Conservation (phyloP, 495 filamentous ascomycete species). For the Saxispiralis lemnorum region DNA sequence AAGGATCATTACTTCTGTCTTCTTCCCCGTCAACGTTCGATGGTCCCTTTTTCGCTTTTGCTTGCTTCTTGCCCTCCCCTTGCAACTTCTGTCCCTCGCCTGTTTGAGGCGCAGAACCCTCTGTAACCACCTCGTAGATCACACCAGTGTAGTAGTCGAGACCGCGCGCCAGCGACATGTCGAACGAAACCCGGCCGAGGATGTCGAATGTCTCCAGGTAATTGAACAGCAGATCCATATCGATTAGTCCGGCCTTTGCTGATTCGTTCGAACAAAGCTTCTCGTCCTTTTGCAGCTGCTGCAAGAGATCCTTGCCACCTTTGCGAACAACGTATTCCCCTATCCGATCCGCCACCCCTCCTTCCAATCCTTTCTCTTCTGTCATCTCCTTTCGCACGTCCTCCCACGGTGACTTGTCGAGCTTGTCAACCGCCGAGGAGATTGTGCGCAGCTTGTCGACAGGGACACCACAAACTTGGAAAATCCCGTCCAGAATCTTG, state of each 20-base stretch:
- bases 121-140: constrained; percentile 82
- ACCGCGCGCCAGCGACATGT: constrained; percentile 66
- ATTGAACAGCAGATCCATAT: constrained; percentile 63
- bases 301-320: constrained; percentile 50
- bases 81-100: constrained; percentile 33
- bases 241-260: constrained; percentile 59
- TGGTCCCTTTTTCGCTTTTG: constrained; percentile 23
- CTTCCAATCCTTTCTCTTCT: constrained; percentile 68
- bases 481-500: constrained; percentile 85
- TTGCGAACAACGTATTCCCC: constrained; percentile 60
- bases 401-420: constrained; percentile 77
- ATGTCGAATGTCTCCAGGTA: constrained; percentile 65
- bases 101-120: constrained; percentile 52
- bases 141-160: constrained; percentile 90
- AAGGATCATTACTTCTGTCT: constrained; percentile 66
- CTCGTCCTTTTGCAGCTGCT: constrained; percentile 43
- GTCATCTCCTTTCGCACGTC: constrained; percentile 88
- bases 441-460: constrained; percentile 70
- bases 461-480: constrained; percentile 78
- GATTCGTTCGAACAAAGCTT: constrained; percentile 46
- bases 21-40: constrained; percentile 35
- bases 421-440: constrained; percentile 82
- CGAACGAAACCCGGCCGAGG: constrained; percentile 56
- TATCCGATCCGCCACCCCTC: constrained; percentile 64
- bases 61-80: constrained; percentile 36